Base-by-base conservation (phyloP, 805 yeast species). In the Yamadazyma olivae region DNA sequence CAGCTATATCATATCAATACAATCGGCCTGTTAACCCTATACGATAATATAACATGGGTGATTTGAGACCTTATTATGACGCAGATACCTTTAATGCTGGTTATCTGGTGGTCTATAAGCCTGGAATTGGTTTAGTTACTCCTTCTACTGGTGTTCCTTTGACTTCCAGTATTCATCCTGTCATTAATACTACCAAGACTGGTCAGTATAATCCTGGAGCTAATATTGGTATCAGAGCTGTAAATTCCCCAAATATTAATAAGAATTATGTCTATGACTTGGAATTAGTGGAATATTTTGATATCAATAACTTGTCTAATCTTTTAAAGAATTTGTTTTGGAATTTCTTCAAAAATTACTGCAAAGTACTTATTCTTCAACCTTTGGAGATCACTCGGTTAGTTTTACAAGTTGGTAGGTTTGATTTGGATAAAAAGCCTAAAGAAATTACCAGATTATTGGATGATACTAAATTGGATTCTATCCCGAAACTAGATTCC, bases 341-440 rank as follows among this genome's bases (percentile, higher is more conserved):
- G 53, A 77, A 83, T 30, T 77, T 87, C 42, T 50, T 80, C 33
- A 77, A 77, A 45, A 82, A 80, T 45, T 91, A 93, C 62, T 57
- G 78, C 36, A 79, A 79, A 41, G 77, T 81, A 30, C 57, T 88
- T 21, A 54, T 85, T 6, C 75, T 86, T 14, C 97, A 93, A 59
- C 98, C 99, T 2, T 81, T 90, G 57, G 97, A 91, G 48, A 83
- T 86, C 13, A 77, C 85, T 4, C 71, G 91, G 37, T 69, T 87
- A 45, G 67, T 90, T 18, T 61, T 89, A 38, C 98, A 93, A 57
- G 83, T 86, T 10, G 95, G 95, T 3, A 75, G 73, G 21, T 81
- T 83, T 53, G 57, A 62, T 18, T 49, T 54, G 35, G 45, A 52
- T 10, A 28, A 36, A 30, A 45, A 51, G 10, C 19, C 25, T 5